These are phyloP conservation scores for Tulasnella sp. DNA, from an alignment of 768 basidiomycete species.

Conservation along the genomic window DNA sequence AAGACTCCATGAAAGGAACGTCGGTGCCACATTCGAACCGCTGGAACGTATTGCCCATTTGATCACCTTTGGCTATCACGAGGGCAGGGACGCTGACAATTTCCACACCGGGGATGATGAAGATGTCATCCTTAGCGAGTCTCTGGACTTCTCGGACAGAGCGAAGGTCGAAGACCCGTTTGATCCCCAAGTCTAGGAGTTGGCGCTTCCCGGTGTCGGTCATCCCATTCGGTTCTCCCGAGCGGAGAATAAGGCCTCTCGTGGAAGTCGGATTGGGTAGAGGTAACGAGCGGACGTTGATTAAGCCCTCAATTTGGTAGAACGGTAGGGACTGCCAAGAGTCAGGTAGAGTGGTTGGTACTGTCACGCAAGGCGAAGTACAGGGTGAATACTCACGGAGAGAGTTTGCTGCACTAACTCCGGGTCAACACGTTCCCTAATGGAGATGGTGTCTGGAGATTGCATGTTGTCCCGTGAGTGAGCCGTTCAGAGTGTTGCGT, in stretches of 20 bases:
- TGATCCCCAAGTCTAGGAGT: constrained; percentile 49
- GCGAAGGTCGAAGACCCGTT: constrained; percentile 62
- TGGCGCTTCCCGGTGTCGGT: constrained; percentile 45
- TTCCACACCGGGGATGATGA: constrained; percentile 50
- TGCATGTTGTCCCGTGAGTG: not conserved
- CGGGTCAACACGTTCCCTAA: not conserved
- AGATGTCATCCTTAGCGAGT: constrained; percentile 50
- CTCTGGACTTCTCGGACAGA: constrained; percentile 71
- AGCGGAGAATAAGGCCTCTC: constrained; percentile 37
- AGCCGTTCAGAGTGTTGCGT: not conserved
- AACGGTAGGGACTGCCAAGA: not conserved
- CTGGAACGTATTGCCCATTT: not conserved
- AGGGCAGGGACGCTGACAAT: constrained; percentile 5
- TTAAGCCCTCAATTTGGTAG: not conserved
- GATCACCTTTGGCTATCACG: not conserved
- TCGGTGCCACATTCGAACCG: not conserved
- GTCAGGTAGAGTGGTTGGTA: not conserved
- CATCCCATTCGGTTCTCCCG: constrained; percentile 61
- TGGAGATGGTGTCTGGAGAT: not conserved
- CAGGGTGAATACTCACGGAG: not conserved
- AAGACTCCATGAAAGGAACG: constrained; percentile 53
- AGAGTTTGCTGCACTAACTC: not conserved
- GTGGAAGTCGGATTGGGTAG: not conserved
- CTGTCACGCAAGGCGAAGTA: not conserved
- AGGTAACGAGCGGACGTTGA: not conserved